Conservation (phyloP, 1,284 basidiomycete species). For the Porodaedalea pini region DNA sequence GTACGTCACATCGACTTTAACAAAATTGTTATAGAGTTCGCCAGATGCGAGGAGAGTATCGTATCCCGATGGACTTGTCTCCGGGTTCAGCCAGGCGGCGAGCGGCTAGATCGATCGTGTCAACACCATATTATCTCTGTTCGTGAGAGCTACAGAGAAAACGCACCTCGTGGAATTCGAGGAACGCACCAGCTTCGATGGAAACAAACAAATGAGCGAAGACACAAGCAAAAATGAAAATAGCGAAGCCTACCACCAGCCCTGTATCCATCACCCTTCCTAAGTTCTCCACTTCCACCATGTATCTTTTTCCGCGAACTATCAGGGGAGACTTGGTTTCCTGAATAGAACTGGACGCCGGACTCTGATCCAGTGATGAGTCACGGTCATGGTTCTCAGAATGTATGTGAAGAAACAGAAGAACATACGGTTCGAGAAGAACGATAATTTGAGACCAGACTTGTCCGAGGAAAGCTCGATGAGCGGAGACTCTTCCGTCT, state of each 20-base stretch:
- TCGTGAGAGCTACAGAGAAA: not conserved
- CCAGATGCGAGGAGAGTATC: slow-evolving; percentile 55
- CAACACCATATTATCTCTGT: not conserved
- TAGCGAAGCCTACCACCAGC: slow-evolving; percentile 46
- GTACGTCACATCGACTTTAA: slow-evolving; percentile 43
- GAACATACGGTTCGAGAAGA: slow-evolving; percentile 65
- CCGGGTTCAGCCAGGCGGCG: slow-evolving; percentile 35
- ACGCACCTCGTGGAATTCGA: slow-evolving; percentile 64
- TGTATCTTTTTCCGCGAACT: slow-evolving; percentile 68
- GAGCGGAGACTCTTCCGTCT: slow-evolving; percentile 39
- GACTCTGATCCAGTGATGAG: slow-evolving; percentile 43
- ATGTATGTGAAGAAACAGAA: not conserved
- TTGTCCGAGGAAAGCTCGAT: slow-evolving; percentile 53
- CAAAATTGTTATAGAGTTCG: slow-evolving; percentile 60
- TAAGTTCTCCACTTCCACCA: slow-evolving; percentile 60
- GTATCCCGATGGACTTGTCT: slow-evolving; percentile 39
- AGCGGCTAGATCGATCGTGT: slow-evolving; percentile 29
- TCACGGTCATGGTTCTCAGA: not conserved
- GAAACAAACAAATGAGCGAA: slow-evolving; percentile 5
- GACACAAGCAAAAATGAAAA: not conserved
- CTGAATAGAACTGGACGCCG: slow-evolving; percentile 71
- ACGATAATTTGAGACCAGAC: slow-evolving; percentile 57
- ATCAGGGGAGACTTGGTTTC: slow-evolving; percentile 45
- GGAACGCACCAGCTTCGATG: slow-evolving; percentile 58
- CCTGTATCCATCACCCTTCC: slow-evolving; percentile 57